Evolutionary conservation across 495 filamentous ascomycete species (phyloP), one percentile per base, ranked within the genome.

Genomic region (Podospora bellae-mahoneyi): DNA sequence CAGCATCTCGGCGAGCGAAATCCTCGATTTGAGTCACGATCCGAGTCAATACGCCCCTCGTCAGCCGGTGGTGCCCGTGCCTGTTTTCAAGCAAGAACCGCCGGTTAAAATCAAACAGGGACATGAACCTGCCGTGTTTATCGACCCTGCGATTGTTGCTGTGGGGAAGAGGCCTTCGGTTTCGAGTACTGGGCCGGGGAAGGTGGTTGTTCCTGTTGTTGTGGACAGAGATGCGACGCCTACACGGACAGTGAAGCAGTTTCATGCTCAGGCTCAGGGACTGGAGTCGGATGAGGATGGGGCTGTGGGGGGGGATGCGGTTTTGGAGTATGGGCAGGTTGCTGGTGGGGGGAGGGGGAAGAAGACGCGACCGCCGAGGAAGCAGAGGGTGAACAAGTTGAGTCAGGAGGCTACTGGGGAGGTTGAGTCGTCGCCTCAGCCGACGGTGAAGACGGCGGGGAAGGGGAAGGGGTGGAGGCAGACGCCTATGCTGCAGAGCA

Each of bases 401-500:
- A 16, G 60, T 3, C 69, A 66, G n/a, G 73, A 71, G 19, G 75
- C 74, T 23, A 23, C 23, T 16, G 62, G 13, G 30, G 73, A 75
- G 30, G 71, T 66, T 19, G 71, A 71, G 1, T 73, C 77, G 2
- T 61, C 54, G 4, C n/a, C 66, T n/a, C 20, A 28, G 28, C 18
- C 18, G 28, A 0, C 54, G 20, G n/a, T 58, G 28, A 75, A 74
- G 56, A 66, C 67, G 27, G 73, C 73, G 1, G 75, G 79, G 9
- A 84, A 81, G 68, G 84, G 80, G 64, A 89, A 88, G 67, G 92
- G 93, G 34, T 97, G 91, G 92, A 85, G 92, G 69, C 86, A 94
- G 73, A 95, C 92, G 20, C 91, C 92, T 1, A 87, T 95, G 27
- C 82, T 94, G 54, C 90, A 85, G 77, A 87, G 79, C 34, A 81